Percentiles rank a stretch among this genome's conserved stretches.
These are phyloP conservation scores for Porpolomopsis calyptriformis DNA, from an alignment of 768 basidiomycete genomes.

Conservation along the genomic window DNA sequence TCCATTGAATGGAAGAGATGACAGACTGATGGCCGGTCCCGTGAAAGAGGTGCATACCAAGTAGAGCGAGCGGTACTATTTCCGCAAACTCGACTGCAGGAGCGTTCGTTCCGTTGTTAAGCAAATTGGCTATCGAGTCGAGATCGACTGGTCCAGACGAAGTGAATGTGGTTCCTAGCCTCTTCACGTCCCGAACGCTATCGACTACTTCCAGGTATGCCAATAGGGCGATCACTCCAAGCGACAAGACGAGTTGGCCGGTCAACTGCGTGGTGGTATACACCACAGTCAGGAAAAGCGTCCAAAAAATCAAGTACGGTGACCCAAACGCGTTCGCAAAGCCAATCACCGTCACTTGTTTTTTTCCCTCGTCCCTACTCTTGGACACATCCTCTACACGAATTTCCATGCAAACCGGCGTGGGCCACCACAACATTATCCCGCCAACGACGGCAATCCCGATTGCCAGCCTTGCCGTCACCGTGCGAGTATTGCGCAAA, in stretches of 20 bases:
- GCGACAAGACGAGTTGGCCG: conserved; percentile 67
- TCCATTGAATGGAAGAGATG: conserved; percentile 90
- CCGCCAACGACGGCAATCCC: conserved; percentile 43
- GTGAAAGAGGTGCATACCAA: conserved; percentile 72
- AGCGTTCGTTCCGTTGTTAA: conserved; percentile 3
- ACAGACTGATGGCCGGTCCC: conserved; percentile 88
- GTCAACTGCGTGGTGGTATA: conserved; percentile 66
- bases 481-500: conserved; percentile 46
- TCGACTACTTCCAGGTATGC: conserved; percentile 74
- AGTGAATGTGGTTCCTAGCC: conserved; percentile 36
- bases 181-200: conserved; percentile 61
- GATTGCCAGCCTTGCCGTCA: conserved; percentile 49
- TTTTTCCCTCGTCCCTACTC: conserved; percentile 27
- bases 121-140: conserved; percentile 19
- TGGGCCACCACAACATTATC: conserved; percentile 54
- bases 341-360: conserved; percentile 50
- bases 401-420: conserved; percentile 69
- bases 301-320: conserved; percentile 77
- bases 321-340: conserved; percentile 88
- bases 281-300: conserved; percentile 48
- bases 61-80: conserved; percentile 59
- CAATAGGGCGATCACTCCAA: conserved; percentile 57
- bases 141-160: conserved; percentile 31
- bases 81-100: conserved; percentile 51
- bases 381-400: conserved; percentile 22